phyloP scores from a whole-genome alignment of 192 early-diverging fungal genomes.

The Mycoemilia scoparia region DNA sequence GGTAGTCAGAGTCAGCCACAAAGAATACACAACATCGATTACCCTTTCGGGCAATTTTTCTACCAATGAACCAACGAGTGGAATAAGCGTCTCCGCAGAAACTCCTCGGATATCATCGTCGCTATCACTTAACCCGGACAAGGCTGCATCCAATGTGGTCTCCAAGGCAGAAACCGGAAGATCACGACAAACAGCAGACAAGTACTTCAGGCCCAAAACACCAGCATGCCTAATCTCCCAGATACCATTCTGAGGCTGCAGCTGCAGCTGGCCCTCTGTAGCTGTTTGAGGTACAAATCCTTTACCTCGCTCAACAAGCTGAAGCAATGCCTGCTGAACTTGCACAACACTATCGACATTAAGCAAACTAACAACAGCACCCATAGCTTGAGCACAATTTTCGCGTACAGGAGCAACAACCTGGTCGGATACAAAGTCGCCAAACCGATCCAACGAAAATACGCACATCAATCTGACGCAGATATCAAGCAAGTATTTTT shows the following conservation, averaged over 20 bases:
- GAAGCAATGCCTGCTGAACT: slow-evolving; percentile 37
- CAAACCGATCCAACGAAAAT: slow-evolving; percentile 86
- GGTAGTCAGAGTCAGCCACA: slow-evolving; percentile 81
- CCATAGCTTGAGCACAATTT: slow-evolving; percentile 70
- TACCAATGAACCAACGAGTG: slow-evolving; percentile 65
- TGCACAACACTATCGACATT: slow-evolving; percentile 30
- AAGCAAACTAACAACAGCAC: slow-evolving; percentile 50
- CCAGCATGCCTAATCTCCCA: slow-evolving; percentile 93
- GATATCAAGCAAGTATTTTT: slow-evolving; percentile 71
- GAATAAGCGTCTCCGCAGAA: slow-evolving; percentile 73
- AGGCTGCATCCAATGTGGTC: slow-evolving; percentile 59
- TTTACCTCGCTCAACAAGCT: slow-evolving; percentile 25
- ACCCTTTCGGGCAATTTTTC: slow-evolving; percentile 45
- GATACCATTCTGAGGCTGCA: slow-evolving; percentile 8
- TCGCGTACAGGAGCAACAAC: slow-evolving; percentile 92
- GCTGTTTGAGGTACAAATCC: neutral
- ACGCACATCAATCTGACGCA: slow-evolving; percentile 82
- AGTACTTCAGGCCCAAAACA: slow-evolving; percentile 82
- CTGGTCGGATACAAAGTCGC: slow-evolving; percentile 90
- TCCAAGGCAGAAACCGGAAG: slow-evolving; percentile 56
- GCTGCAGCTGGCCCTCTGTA: neutral
- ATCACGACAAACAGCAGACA: slow-evolving; percentile 79
- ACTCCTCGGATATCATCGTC: slow-evolving; percentile 95
- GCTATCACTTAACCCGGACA: slow-evolving; percentile 63
- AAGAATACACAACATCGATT: slow-evolving; percentile 48